phyloP scores from a whole-genome alignment of 2,329 filamentous ascomycete genomes.

The Calonectria henricotiae region DNA sequence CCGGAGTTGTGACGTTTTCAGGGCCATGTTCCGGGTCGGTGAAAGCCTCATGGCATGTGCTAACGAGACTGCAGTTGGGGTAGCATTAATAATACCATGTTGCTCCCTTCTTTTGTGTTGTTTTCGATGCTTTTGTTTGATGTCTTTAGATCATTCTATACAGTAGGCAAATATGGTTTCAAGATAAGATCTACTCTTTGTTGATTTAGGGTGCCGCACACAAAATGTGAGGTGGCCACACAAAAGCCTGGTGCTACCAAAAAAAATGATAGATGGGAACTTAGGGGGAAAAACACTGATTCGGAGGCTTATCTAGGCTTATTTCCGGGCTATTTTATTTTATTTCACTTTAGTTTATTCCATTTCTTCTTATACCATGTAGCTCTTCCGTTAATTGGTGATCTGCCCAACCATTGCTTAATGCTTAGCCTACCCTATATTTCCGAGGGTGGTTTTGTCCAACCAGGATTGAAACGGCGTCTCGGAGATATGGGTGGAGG shows the following conservation, averaged over 20 bases:
- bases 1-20: slow-evolving; percentile 36
- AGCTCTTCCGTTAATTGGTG: slow-evolving; percentile 5
- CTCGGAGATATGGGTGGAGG: background rate
- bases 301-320: slow-evolving; percentile 1
- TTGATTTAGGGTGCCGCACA: too few species aligned
- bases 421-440: slow-evolving; percentile 12
- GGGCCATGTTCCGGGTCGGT: slow-evolving; percentile 31
- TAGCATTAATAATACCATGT: background rate
- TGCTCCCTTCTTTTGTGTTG: too few species aligned
- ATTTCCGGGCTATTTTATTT: background rate
- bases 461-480: slow-evolving; percentile 2
- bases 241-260: background rate
- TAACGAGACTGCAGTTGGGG: background rate
- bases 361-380: background rate
- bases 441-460: background rate
- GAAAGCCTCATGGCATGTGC: slow-evolving; percentile 8
- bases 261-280: background rate
- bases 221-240: too few species aligned
- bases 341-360: background rate
- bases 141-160: background rate
- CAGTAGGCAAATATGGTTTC: background rate
- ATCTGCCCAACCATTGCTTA: slow-evolving; percentile 9
- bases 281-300: background rate
- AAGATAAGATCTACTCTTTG: background rate
- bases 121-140: background rate